Conservation (phyloP, 2,329 filamentous ascomycete species). For the Colletotrichum phormii region DNA sequence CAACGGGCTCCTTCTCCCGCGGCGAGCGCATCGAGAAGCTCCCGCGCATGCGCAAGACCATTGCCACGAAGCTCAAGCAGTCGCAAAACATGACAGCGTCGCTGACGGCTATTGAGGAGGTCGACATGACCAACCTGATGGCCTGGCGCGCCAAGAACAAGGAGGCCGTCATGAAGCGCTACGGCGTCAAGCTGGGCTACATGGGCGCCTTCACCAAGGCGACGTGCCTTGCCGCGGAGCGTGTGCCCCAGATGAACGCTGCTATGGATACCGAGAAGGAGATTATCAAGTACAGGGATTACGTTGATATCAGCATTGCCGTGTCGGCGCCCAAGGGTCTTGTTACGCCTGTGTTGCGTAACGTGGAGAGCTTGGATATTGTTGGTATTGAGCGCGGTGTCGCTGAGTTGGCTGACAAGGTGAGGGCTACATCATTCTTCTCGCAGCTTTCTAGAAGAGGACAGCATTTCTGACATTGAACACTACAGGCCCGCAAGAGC, state of each 20-base stretch:
- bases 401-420: conserved; percentile 70
- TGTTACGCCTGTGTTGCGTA: conserved; percentile 81
- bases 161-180: conserved; percentile 47
- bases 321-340: conserved; percentile 78
- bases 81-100: conserved; percentile 78
- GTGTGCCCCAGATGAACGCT: conserved; percentile 78
- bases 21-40: conserved; percentile 48
- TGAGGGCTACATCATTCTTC: conserved; percentile 56
- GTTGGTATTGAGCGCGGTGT: conserved; percentile 64
- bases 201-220: conserved; percentile 84
- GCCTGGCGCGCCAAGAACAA: conserved; percentile 75
- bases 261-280: conserved; percentile 68
- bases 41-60: conserved; percentile 80
- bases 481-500: conserved; percentile 70
- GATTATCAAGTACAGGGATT: conserved; percentile 67
- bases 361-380: conserved; percentile 62
- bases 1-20: conserved; percentile 27
- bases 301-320: conserved; percentile 80
- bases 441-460: neutral
- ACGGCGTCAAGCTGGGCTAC: conserved; percentile 67
- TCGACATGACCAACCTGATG: conserved; percentile 73
- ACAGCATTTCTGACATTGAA: neutral
- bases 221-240: conserved; percentile 72
- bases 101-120: conserved; percentile 67
- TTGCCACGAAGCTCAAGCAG: conserved; percentile 75